Evolutionary conservation across 2,329 filamentous ascomycete genomes (phyloP), one percentile per base, ranked within the genome.

Genomic region (Arthrobotrys megalospora): DNA sequence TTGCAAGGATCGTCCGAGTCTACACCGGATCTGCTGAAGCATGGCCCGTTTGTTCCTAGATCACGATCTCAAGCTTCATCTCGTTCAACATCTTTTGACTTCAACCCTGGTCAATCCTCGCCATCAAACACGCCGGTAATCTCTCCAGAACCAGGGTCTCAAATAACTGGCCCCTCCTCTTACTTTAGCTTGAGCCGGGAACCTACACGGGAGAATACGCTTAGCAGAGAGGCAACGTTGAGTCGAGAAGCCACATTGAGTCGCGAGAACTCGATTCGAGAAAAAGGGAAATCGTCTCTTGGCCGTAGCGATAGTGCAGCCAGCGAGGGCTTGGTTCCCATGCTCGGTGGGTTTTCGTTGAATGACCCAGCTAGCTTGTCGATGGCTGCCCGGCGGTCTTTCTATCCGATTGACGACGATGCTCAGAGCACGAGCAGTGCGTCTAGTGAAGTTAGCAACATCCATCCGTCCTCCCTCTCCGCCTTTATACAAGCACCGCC

Each of bases 261-360:
- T 32, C 76, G 76, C 43, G 76, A 79, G 19, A 79, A 79, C 53
- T 79, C 76, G 3, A 68, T 75, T 2, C 63, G 70, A n/a, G 76
- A 79, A n/a, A 79, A 79, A 14, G 58, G 69, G 2, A 79, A 75
- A 53, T 88, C 92, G 19, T 43, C 94, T 10, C 92, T 92, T 16
- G 91, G 93, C 81, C 90, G 95, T 73, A 97, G 95, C 84, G 96
- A 99, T 81, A 98, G 94, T 82, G 93, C 92, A 41, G 93, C 94
- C 12, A 97, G 94, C 82, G 96, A 98, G 80, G 91, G 90, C 8
- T 85, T 99, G 77, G 90, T 91, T 75, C 89, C 91, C 48, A 94
- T 97, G 90, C 91, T 98, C 82, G 90, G 90, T 52, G 91, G 89
- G 70, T 92, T 97, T 80, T 93, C 90, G 80, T 87, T 95, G 41